Percentiles rank a stretch among this genome's conserved stretches.
Evolutionary conservation across 2,329 filamentous ascomycete genomes (phyloP).

Genomic region (Helotiales sp.): DNA sequence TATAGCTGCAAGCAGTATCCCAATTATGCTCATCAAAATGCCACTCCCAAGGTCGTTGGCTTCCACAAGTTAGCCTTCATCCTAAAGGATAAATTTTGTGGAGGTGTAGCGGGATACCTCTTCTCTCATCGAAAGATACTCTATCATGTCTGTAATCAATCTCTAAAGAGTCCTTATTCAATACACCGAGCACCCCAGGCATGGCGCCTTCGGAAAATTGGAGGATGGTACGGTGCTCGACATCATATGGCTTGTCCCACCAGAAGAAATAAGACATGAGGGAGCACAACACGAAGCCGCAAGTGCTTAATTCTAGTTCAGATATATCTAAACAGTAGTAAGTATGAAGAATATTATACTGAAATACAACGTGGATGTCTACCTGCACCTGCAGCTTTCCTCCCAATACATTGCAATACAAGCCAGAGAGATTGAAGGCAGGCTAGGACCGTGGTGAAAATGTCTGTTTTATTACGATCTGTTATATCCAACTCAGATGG

Average conservation of each 20-base stretch:
- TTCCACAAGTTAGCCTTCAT: background rate
- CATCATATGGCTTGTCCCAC: slow-evolving; percentile 4
- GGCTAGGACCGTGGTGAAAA: background rate
- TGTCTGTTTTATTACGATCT: background rate
- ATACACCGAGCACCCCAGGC: background rate
- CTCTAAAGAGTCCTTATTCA: background rate
- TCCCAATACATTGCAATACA: background rate
- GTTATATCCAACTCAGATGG: background rate
- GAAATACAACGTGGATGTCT: too few relatives aligned
- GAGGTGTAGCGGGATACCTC: background rate
- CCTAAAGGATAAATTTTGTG: too few relatives aligned
- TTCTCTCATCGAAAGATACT: background rate
- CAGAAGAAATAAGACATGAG: background rate
- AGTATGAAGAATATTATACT: background rate
- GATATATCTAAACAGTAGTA: background rate
- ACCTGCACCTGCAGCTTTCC: background rate
- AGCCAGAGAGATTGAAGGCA: background rate
- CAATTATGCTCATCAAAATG: background rate
- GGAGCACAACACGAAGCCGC: background rate
- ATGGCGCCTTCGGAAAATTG: background rate
- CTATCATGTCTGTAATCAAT: background rate
- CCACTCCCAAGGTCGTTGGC: background rate
- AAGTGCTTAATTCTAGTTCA: background rate
- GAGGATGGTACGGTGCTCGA: background rate
- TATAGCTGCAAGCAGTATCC: background rate